Percentiles rank a stretch among this genome's conserved stretches.
Evolutionary conservation across 192 early-diverging fungal species (phyloP).

Genomic region (Backusella mclennaniae): DNA sequence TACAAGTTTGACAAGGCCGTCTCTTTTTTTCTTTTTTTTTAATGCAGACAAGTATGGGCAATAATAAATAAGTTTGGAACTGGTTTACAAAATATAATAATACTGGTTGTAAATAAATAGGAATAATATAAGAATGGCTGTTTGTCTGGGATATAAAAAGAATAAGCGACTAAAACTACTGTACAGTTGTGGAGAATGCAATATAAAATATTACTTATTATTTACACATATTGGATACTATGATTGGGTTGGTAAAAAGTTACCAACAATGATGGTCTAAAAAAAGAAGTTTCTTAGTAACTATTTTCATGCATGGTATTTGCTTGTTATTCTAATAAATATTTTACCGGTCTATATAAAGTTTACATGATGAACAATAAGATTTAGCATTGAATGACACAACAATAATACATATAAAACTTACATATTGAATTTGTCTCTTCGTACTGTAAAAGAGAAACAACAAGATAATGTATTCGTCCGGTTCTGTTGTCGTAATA

Average conservation of each 20-base stretch:
- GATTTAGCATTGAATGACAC: no score
- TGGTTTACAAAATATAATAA: background rate
- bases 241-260: background rate
- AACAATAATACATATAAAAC: background rate
- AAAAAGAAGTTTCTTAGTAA: no score
- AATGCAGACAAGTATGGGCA: background rate
- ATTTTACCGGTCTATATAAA: conserved; percentile 10
- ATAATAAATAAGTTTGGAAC: background rate
- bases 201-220: background rate
- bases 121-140: background rate
- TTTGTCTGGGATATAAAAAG: background rate
- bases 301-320: background rate
- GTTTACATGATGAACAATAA: background rate
- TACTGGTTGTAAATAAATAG: background rate
- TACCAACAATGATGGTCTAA: conserved; percentile 11
- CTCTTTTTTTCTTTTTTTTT: background rate
- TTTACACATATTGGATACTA: background rate
- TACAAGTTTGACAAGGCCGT: background rate
- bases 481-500: conserved; percentile 62
- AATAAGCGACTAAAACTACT: background rate
- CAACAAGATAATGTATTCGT: conserved; percentile 71
- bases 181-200: background rate
- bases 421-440: conserved; percentile 90
- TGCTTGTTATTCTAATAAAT: background rate
- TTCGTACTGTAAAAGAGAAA: conserved; percentile 94